Percentiles rank a stretch among this genome's conserved stretches.
Evolutionary conservation across 2,329 filamentous ascomycete genomes (phyloP).

Genomic region (Monilinia laxa): DNA sequence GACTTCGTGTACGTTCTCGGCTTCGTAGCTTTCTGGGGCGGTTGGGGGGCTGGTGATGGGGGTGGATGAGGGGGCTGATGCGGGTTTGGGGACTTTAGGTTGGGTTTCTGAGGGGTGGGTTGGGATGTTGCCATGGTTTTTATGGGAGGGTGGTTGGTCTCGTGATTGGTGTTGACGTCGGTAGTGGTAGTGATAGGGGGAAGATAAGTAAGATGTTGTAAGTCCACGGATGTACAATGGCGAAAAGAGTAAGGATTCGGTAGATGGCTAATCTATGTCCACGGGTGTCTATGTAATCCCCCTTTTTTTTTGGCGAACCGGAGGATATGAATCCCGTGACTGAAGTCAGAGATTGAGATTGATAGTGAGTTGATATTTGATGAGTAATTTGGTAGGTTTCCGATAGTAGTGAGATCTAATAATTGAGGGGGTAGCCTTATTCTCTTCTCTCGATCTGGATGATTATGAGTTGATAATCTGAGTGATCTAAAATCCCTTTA

Average conservation of each 20-base stretch:
- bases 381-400: background rate
- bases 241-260: too few relatives aligned
- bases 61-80: constrained; percentile 10
- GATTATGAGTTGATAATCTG: too few relatives aligned
- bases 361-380: background rate
- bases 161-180: background rate
- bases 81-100: background rate
- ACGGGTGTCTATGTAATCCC: too few relatives aligned
- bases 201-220: too few relatives aligned
- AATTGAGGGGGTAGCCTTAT: background rate
- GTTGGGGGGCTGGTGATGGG: background rate
- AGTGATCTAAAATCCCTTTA: too few relatives aligned
- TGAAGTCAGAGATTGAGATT: background rate
- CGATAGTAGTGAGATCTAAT: background rate
- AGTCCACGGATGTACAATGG: too few relatives aligned
- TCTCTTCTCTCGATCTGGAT: background rate
- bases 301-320: too few relatives aligned
- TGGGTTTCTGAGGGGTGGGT: background rate
- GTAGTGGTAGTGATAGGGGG: too few relatives aligned
- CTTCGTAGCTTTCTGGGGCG: constrained; percentile 64
- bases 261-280: too few relatives aligned
- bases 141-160: background rate
- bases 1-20: constrained; percentile 83
- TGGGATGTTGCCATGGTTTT: constrained; percentile 12
- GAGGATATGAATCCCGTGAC: too few relatives aligned